phyloP scores from a whole-genome alignment of 805 yeast genomes.

The Wickerhamiella cacticola region DNA sequence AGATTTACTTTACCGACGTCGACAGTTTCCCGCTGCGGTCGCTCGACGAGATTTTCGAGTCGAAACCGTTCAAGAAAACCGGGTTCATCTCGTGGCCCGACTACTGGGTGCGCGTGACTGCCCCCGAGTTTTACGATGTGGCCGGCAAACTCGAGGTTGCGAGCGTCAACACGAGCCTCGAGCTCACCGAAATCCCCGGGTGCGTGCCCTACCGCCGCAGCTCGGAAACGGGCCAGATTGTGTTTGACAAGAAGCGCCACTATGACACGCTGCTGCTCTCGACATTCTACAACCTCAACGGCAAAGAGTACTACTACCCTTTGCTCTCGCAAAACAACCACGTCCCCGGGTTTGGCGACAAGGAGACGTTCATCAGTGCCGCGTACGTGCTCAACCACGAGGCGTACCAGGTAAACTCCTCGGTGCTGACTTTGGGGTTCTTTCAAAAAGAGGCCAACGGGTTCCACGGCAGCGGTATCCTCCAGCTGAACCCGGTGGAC shows the following conservation, averaged over 20 bases:
- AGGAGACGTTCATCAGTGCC: slow-evolving; percentile 65
- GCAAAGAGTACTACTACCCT: slow-evolving; percentile 48
- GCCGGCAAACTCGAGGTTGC: slow-evolving; percentile 36
- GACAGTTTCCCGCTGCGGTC: slow-evolving; percentile 61
- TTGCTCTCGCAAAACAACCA: slow-evolving; percentile 44
- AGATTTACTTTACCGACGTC: slow-evolving; percentile 59
- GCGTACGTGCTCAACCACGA: slow-evolving; percentile 49
- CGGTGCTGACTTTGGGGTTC: slow-evolving; percentile 32
- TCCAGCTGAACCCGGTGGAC: slow-evolving; percentile 56
- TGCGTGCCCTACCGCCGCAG: slow-evolving; percentile 55
- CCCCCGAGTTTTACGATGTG: slow-evolving; percentile 59
- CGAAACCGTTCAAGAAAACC: slow-evolving; percentile 42
- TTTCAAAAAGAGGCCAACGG: background rate
- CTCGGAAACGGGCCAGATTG: slow-evolving; percentile 57
- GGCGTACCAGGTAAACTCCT: slow-evolving; percentile 40
- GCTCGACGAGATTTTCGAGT: slow-evolving; percentile 47
- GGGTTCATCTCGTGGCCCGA: slow-evolving; percentile 70
- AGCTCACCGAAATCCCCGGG: slow-evolving; percentile 36
- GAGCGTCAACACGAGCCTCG: slow-evolving; percentile 17
- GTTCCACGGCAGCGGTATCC: slow-evolving; percentile 37
- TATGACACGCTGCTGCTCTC: slow-evolving; percentile 46
- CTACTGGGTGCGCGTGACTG: slow-evolving; percentile 74
- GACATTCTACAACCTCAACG: slow-evolving; percentile 52
- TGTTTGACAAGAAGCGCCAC: slow-evolving; percentile 47
- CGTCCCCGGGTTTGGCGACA: slow-evolving; percentile 69